phyloP scores from a whole-genome alignment of 208 protist species.

The Phytomonas sp. region DNA sequence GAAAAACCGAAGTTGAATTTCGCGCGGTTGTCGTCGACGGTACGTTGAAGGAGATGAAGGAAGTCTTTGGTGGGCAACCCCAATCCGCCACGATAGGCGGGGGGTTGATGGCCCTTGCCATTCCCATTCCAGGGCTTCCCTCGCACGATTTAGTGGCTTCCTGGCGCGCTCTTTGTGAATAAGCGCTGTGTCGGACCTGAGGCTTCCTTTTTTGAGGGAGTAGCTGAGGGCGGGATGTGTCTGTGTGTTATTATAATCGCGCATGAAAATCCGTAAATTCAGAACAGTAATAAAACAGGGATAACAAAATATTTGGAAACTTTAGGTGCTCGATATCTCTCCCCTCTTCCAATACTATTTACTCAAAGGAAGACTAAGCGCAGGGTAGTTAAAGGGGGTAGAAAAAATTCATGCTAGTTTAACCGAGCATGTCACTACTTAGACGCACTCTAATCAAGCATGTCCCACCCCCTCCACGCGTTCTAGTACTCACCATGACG shows the following conservation, averaged over 20 bases:
- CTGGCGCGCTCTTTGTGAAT: neutral
- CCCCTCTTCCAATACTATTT: neutral
- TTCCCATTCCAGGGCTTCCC: neutral
- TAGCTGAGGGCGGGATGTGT: neutral
- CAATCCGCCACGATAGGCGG: no score
- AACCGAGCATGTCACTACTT: neutral
- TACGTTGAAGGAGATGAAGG: neutral
- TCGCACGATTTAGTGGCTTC: neutral
- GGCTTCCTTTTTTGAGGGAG: no score
- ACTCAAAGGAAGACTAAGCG: neutral
- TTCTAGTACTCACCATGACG: slow-evolving; percentile 74
- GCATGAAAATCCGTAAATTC: neutral
- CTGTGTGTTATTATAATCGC: neutral
- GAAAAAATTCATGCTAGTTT: neutral
- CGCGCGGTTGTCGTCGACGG: neutral
- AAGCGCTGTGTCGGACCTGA: neutral
- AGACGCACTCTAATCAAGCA: neutral
- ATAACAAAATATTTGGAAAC: neutral
- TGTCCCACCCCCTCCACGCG: slow-evolving; percentile 10
- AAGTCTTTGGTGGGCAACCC: neutral
- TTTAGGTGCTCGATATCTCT: neutral
- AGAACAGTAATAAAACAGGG: neutral
- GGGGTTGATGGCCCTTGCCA: neutral
- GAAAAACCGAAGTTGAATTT: neutral
- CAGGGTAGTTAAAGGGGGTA: neutral